Base-by-base conservation (phyloP, 257 asterid genomes). In the Solanum lycopersicoides region DNA sequence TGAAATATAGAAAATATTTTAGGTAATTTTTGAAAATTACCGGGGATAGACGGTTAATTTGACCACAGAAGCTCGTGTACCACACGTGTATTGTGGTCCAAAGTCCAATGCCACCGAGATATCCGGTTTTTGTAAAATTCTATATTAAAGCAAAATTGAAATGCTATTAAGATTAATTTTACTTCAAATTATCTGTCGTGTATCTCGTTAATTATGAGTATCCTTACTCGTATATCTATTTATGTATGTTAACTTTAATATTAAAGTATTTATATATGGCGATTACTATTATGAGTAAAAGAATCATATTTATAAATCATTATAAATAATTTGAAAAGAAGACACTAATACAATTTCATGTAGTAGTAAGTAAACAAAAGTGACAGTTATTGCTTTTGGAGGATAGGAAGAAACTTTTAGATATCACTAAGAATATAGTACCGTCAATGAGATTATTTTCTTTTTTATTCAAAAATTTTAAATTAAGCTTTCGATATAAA, bases 31-130 rank as follows among this genome's bases (percentile, higher is more conserved):
- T 53, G 23, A 15, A 66, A 23, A 6, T 47, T 84, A 85, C 89
- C 47, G 90, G 88, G n/a, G 65, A 84, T 84, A 88, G 91, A 18
- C 88, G 83, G 91, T 91, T 76, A 85, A 63, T 83, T 88, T 90
- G 88, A 86, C 80, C 88, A 69, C 87, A 18, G 87, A 74, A 85
- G 86, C 74, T 50, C 84, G 93, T 77, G 91, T 86, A 89, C 88
- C 93, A 89, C 93, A 91, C 90, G 93, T 89, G 91, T 87, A 83
- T 20, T 23, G 75, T 56, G 74, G 86, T 85, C 68, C 88, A 83
- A 73, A 88, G 90, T 87, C 83, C 90, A 20, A 89, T 74, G 90
- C 80, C 88, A 88, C 90, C 90, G 86, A 83, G 41, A 86, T 90
- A 83, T 89, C 88, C 90, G 87, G 87, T 88, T 82, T 66, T 53